These are phyloP conservation scores for Backusella tuberculispora DNA, from an alignment of 192 early-diverging fungal genomes.

Conservation along the genomic window DNA sequence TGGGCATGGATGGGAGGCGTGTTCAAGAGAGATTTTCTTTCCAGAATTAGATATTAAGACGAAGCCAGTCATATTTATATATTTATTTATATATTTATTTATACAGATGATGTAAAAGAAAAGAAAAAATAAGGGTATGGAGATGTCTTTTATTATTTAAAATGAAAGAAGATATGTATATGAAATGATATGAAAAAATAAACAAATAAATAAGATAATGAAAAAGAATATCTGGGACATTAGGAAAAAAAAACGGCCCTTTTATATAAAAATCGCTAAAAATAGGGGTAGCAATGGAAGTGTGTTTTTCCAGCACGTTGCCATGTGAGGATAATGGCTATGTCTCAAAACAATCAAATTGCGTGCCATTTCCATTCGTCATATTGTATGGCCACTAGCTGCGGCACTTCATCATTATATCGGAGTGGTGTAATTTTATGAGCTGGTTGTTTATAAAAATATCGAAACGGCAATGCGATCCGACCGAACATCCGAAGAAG, in stretches of 20 bases:
- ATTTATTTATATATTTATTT: background rate
- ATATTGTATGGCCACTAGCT: background rate
- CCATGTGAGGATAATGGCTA: background rate
- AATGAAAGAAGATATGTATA: background rate
- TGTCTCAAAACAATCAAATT: background rate
- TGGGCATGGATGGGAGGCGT: constrained; percentile 39
- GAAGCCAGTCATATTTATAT: constrained; percentile 2
- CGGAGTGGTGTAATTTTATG: constrained; percentile 7
- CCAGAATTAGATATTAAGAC: constrained; percentile 23
- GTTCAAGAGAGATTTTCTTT: constrained; percentile 41
- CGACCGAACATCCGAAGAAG: background rate
- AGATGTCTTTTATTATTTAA: background rate
- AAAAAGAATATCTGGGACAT: background rate
- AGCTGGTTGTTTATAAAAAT: background rate
- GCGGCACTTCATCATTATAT: background rate
- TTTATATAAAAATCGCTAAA: constrained; percentile 1
- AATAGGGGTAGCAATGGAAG: constrained; percentile 2
- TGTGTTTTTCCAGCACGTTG: background rate
- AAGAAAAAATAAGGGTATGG: background rate
- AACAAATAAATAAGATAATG: background rate
- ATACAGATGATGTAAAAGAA: background rate
- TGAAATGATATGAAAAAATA: background rate
- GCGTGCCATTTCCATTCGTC: constrained; percentile 6
- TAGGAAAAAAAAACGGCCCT: background rate
- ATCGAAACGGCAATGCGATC: background rate